Base-by-base conservation (phyloP, 2,329 filamentous ascomycete species). In the Drechslera avenae region DNA sequence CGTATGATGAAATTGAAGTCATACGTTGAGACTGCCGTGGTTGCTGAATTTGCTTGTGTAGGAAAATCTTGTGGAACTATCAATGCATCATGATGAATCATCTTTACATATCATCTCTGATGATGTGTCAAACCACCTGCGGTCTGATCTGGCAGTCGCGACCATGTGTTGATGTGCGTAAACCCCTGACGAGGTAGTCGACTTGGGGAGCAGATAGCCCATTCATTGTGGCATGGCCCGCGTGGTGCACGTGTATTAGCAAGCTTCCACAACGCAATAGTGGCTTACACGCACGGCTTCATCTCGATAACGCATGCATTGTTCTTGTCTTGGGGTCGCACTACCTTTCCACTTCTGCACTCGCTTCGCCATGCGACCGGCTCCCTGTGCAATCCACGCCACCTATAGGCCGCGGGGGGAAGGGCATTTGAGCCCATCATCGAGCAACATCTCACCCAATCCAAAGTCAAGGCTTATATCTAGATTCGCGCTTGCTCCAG, bases 1-100 rank as follows among this genome's bases (percentile, higher is more conserved):
- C 46, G 0, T 39, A 47, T 19, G 64, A 70, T 39, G 62, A 60
- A 14, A 71, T 69, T 43, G 61, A 54, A 21, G 53, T 65, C 7
- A 3, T 62, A 34, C 55, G 50, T 23, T 57, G 28, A 57, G 8
- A 7, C 14, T n/a, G 9, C 4, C 14, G 2, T 8, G 4, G 13
- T 35, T 16, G 13, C 1, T 40, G 23, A 10, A 3, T 10, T 10
- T 13, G 33, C 17, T 5, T 32, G 43, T n/a, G 13, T 28, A 4
- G n/a, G 9, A 32, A n/a, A 2, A 16, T 9, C 33, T 31, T 16
- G 5, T 19, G 17, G 5, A 28, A 6, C 13, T 9, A 39, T 31
- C 12, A 18, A 30, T 34, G 26, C 26, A 9, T 14, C 4, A 26
- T 36, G 10, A 28, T 28, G 26, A 23, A 4, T 23, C 7, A 7